Evolutionary conservation across 169 alveolate species (phyloP), one percentile per base, ranked within the genome.

Genomic region (Plasmodium inui): DNA sequence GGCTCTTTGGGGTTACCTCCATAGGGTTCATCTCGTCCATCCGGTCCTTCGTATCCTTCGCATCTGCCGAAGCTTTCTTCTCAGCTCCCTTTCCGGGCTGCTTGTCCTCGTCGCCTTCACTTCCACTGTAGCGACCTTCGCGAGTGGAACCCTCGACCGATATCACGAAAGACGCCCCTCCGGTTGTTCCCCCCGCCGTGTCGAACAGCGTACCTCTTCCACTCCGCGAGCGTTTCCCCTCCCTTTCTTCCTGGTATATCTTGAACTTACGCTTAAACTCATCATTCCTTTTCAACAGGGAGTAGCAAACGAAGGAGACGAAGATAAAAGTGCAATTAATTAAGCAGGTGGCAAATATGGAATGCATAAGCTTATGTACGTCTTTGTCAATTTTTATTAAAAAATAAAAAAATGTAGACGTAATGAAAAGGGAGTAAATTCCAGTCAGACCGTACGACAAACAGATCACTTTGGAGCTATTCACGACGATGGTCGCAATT

Each of bases 401-500:
- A 88, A 57, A 88, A 88, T 88, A 88, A 22, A 78, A 88, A 88
- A 88, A 88, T 5, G 82, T 78, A 0, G 94, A 26, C 1, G 89
- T 88, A 22, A 88, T 53, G 22, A 78, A 39, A 55, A 88, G 57
- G 34, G 89, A 88, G 14, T 88, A 88, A 67, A 88, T 88, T 26
- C 94, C 94, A 46, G 94, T 88, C 72, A 88, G 22, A 39, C 94
- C 94, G 67, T 88, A 88, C 14, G 94, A 88, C 46, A 88, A 22
- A 61, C 94, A 88, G 2, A 88, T 57, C 19, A 88, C 83, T 41
- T 88, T 79, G 10, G 94, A 88, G 82, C 83, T 78, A 78, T 88
- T 88, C 37, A 88, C 22, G 12, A 70, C 83, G 12, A 88, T 88
- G 37, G 94, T 61, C 1, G 94, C 71, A 39, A 88, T 79, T 1